A percentile compares a stretch with the other conserved stretches of the same genome.
phyloP scores from a whole-genome alignment of 2,329 filamentous ascomycete genomes.

The Fusarium heterosporum region DNA sequence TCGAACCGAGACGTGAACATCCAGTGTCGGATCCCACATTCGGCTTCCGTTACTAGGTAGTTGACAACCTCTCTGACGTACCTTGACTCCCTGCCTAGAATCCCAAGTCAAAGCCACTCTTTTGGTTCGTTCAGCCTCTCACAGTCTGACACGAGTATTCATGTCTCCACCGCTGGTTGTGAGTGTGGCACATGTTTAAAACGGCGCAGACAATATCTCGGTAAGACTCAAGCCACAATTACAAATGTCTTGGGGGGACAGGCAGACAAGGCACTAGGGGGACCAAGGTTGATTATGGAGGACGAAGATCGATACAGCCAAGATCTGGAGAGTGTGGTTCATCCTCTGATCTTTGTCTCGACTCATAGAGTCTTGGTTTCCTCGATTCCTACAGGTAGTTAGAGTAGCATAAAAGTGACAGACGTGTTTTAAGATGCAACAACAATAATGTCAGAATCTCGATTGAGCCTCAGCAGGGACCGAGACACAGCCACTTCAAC shows the following conservation, averaged over 20 bases:
- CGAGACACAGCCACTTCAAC: slow-evolving; percentile 15
- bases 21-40: slow-evolving; percentile 24
- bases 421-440: slow-evolving; percentile 26
- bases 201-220: slow-evolving; percentile 10
- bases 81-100: slow-evolving; percentile 17
- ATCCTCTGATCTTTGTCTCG: background rate
- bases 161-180: slow-evolving; percentile 29
- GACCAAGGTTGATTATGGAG: slow-evolving; percentile 9
- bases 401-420: slow-evolving; percentile 24
- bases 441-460: slow-evolving; percentile 23
- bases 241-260: slow-evolving; percentile 7
- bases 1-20: slow-evolving; percentile 16
- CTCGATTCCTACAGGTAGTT: slow-evolving; percentile 1
- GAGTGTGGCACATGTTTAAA: slow-evolving; percentile 44
- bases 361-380: background rate
- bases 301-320: slow-evolving; percentile 18
- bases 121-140: slow-evolving; percentile 46
- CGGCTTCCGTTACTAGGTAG: slow-evolving; percentile 38
- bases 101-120: slow-evolving; percentile 35
- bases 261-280: background rate
- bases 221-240: slow-evolving; percentile 31
- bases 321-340: background rate
- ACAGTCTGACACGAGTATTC: slow-evolving; percentile 50
- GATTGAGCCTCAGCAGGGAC: slow-evolving; percentile 20
- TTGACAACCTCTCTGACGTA: slow-evolving; percentile 18